Base-by-base conservation (phyloP, 2,329 filamentous ascomycete genomes). In the Colletotrichum aenigma region DNA sequence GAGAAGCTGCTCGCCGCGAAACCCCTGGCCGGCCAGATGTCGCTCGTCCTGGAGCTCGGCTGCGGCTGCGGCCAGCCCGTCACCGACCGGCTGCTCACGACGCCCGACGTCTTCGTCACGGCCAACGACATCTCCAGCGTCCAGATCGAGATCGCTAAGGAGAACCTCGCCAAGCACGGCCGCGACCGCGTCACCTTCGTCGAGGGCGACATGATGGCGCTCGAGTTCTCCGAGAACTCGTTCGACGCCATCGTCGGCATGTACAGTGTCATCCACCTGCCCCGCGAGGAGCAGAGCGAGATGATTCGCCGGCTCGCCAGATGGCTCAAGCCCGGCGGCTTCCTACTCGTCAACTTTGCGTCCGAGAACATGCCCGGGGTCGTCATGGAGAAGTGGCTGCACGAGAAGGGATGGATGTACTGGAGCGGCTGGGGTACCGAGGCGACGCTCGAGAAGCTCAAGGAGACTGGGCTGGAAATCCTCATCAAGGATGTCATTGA, bases 211-310 rank as follows among this genome's bases (percentile, higher is more conserved):
- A 87, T 87, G 84, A 82, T 80, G 76, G 72, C 76, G 2, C 82
- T 87, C 7, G 67, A 78, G 4, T 86, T 86, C 66, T 43, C 78
- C 0, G 73, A 77, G 0, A 80, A 60, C 1, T 82, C 83, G 0
- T 84, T 92, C 71, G 86, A 91, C 73, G 89, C 86, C 6, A 85
- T 91, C 3, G 78, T 89, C 1, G 90, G 82, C 0, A 87, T 92
- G 78, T 91, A 90, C 81, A 89, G 87, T 38, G 80, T 92, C 67
- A 87, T 91, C 67, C 90, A 92, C 77, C 84, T 92, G 7, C 89
- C 89, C 2, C 84, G 86, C 7, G 81, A 82, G 2, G 89, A 91
- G 79, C 90, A 92, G 81, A 81, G 77, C 1, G 80, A 81, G 26
- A 83, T 91, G 71, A 77, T 92, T 26, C 48, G 68, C n/a, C 84